Percentiles rank a stretch among this genome's conserved stretches.
phyloP scores from a whole-genome alignment of 2,329 filamentous ascomycete species.

The Arthrobotrys conoides region DNA sequence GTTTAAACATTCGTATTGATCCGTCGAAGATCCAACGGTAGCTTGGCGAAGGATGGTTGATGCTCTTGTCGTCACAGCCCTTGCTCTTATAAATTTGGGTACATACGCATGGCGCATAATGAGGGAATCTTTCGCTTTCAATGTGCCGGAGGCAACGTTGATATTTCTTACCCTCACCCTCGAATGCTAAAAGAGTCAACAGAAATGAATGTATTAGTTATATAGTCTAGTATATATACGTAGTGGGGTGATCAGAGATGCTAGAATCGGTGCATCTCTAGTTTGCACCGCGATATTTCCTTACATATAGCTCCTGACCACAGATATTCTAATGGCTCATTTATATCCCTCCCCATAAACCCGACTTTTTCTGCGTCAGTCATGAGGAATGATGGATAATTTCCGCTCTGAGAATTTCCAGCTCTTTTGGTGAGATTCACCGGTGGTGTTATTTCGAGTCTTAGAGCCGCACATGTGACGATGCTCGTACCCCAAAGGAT shows the following conservation, averaged over 20 bases:
- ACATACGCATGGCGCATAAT: not conserved
- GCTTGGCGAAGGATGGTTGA: conserved; percentile 9
- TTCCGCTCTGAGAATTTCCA: not conserved
- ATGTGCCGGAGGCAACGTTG: not conserved
- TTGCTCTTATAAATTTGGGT: not conserved
- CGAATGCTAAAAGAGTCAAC: not conserved
- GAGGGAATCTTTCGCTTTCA: not conserved
- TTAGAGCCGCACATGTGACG: not conserved
- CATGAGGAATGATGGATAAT: not conserved
- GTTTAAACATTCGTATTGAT: conserved; percentile 20
- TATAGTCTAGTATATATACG: not conserved
- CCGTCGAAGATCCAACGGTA: conserved; percentile 36
- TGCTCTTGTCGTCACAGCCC: conserved; percentile 1
- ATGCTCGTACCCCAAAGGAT: not conserved
- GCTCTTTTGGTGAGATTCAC: conserved; percentile 4
- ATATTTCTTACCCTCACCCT: not conserved
- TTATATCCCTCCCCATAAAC: not conserved
- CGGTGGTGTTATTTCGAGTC: not conserved
- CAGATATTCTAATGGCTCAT: conserved; percentile 8
- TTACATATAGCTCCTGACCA: conserved; percentile 42
- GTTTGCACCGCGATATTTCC: not conserved
- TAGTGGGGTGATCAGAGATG: too few relatives aligned
- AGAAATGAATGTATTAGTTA: not conserved
- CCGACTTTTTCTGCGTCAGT: not conserved
- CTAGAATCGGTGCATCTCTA: too few relatives aligned